Percentiles rank a stretch among this genome's conserved stretches.
phyloP scores from a whole-genome alignment of 2,329 filamentous ascomycete genomes.

The Trichoderma atrobrunneum region DNA sequence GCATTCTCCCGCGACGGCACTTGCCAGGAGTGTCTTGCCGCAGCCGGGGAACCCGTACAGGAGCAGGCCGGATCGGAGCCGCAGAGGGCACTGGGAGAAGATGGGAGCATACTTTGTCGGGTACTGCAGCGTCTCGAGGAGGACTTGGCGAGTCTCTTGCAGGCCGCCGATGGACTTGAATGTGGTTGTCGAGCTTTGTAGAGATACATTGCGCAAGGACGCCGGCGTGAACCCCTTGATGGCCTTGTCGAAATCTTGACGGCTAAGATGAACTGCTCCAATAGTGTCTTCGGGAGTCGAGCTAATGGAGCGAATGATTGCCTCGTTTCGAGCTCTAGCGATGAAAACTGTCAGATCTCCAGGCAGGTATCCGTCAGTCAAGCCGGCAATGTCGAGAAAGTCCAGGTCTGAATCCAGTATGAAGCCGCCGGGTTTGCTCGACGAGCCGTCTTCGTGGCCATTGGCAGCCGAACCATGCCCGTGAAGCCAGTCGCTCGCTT shows the following conservation, averaged over 20 bases:
- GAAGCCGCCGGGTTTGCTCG: constrained; percentile 57
- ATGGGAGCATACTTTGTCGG: constrained; percentile 98
- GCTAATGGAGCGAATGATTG: constrained; percentile 78
- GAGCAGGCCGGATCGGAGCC: constrained; percentile 87
- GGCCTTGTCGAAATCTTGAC: constrained; percentile 77
- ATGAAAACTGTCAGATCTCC: constrained; percentile 86
- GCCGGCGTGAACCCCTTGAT: constrained; percentile 92
- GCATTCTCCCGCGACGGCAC: constrained; percentile 95
- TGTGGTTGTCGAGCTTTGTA: constrained; percentile 89
- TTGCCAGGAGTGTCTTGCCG: constrained; percentile 93
- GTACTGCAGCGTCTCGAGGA: constrained; percentile 93
- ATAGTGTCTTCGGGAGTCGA: constrained; percentile 46
- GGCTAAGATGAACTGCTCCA: constrained; percentile 59
- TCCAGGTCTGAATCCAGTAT: constrained; percentile 74
- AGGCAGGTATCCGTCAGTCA: constrained; percentile 97
- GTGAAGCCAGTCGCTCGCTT: constrained; percentile 71
- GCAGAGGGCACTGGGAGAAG: constrained; percentile 90
- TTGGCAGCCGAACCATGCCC: constrained; percentile 60
- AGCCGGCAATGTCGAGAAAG: constrained; percentile 86
- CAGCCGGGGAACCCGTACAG: constrained; percentile 95
- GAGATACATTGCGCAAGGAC: constrained; percentile 87
- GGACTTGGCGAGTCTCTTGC: constrained; percentile 78
- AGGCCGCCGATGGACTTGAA: constrained; percentile 92
- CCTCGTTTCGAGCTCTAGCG: constrained; percentile 84
- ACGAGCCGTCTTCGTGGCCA: constrained; percentile 34